Percentiles rank a stretch among this genome's conserved stretches.
phyloP scores from a whole-genome alignment of 108 stramenopile species.

The Discostella stelligeroides region DNA sequence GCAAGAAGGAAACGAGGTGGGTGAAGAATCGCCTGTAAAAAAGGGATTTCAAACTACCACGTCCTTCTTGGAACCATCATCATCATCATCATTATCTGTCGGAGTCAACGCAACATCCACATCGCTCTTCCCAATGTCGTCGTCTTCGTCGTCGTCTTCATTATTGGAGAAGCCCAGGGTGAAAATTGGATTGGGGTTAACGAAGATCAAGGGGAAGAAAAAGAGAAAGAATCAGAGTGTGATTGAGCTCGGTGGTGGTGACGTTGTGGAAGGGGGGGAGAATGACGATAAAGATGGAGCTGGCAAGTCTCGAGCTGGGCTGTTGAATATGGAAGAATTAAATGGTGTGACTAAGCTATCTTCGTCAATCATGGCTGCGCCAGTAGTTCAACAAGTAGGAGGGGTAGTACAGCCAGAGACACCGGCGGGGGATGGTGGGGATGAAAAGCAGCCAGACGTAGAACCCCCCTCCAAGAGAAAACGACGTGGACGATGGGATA shows the following conservation, averaged over 20 bases:
- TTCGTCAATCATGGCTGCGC: neutral
- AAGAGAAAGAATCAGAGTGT: conserved; percentile 33
- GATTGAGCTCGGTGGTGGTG: conserved; percentile 32
- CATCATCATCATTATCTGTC: neutral
- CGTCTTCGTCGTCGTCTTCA: no score
- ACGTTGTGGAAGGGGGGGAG: conserved; percentile 33
- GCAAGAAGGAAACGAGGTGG: no score
- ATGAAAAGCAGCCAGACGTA: conserved; percentile 1
- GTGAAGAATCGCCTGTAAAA: no score
- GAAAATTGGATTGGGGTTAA: conserved; percentile 31
- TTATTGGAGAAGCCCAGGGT: conserved; percentile 24
- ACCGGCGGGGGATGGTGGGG: conserved; percentile 23
- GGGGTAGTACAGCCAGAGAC: conserved; percentile 24
- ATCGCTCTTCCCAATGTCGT: no score
- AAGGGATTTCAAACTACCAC: conserved; percentile 27
- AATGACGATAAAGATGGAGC: conserved; percentile 2
- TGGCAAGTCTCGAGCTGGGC: conserved; percentile 3
- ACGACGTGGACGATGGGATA: conserved; percentile 63
- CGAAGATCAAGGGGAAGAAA: conserved; percentile 20
- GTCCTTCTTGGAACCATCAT: no score
- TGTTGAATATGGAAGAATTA: conserved; percentile 30
- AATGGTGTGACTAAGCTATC: neutral
- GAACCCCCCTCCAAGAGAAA: conserved; percentile 53
- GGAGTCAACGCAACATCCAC: no score
- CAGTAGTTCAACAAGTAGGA: neutral